Percentiles rank a stretch among this genome's conserved stretches.
These are phyloP conservation scores for Neurospora sp. DNA, from an alignment of 2,329 filamentous ascomycete species.

Conservation along the genomic window DNA sequence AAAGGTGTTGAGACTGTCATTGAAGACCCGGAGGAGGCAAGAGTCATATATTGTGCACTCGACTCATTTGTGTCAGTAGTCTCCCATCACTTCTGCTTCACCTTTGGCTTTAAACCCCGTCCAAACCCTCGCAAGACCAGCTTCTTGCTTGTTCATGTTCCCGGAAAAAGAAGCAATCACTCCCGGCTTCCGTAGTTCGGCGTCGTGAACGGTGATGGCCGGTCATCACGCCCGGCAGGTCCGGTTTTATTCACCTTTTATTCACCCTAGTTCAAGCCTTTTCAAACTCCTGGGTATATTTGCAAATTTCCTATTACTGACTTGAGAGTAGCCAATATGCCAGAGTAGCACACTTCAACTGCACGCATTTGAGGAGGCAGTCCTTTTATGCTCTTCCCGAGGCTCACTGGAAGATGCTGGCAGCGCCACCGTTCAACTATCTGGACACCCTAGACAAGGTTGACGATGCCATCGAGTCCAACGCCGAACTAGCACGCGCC, in stretches of 20 bases:
- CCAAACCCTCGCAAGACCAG: neutral
- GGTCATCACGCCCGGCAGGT: neutral
- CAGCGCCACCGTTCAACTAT: slow-evolving; percentile 71
- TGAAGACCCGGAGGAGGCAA: slow-evolving; percentile 68
- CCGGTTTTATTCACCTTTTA: neutral
- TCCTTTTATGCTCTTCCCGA: slow-evolving; percentile 87
- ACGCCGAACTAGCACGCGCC: slow-evolving; percentile 69
- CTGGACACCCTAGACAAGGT: slow-evolving; percentile 67
- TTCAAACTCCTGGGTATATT: neutral
- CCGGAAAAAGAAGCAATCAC: neutral
- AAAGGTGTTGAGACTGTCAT: slow-evolving; percentile 53
- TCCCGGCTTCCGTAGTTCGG: neutral
- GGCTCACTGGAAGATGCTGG: slow-evolving; percentile 73
- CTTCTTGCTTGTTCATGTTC: neutral
- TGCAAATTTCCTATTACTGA: slow-evolving; percentile 3
- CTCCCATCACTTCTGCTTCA: neutral
- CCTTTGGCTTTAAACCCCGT: neutral
- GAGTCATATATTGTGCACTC: slow-evolving; percentile 69
- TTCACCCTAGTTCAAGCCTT: neutral
- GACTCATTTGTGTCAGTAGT: slow-evolving; percentile 77
- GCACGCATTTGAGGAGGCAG: slow-evolving; percentile 81
- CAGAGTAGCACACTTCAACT: slow-evolving; percentile 75
- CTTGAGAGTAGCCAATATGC: slow-evolving; percentile 60
- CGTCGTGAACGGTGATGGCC: neutral
- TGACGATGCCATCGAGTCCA: slow-evolving; percentile 81